Conservation (phyloP, 192 early-diverging fungal species). For the Neocallimastix lanati region DNA sequence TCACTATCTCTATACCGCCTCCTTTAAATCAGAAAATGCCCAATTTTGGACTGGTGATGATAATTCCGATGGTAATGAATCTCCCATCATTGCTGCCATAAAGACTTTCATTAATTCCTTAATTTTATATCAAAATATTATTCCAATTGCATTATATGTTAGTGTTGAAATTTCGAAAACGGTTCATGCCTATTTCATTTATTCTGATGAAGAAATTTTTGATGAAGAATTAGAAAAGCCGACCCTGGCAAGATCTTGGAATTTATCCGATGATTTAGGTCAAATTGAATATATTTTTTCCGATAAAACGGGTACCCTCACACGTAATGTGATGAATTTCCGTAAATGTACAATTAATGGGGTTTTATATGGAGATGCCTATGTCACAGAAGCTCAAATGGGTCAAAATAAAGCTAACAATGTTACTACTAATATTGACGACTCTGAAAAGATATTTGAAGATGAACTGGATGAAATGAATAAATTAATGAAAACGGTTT, state of each 20-base stretch:
- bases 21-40: not conserved
- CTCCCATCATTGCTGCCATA: not conserved
- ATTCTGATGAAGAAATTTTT: conserved; percentile 77
- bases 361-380: conserved; percentile 50
- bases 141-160: conserved; percentile 90
- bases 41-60: not conserved
- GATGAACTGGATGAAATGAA: conserved; percentile 39
- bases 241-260: conserved; percentile 49
- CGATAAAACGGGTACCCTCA: conserved; percentile 23
- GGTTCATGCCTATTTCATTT: conserved; percentile 72
- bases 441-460: conserved; percentile 32
- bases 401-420: not conserved
- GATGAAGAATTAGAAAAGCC: conserved; percentile 32
- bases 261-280: conserved; percentile 82
- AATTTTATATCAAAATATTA: conserved; percentile 91
- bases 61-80: not conserved
- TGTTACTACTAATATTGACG: not conserved
- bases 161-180: conserved; percentile 84
- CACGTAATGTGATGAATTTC: conserved; percentile 1
- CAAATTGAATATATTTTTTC: not conserved
- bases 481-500: conserved; percentile 12
- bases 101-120: conserved; percentile 15
- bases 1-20: conserved; percentile 24
- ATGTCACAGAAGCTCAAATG: conserved; percentile 9
- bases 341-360: conserved; percentile 72